Conservation (phyloP, 331 rosid genomes). For the Cydonia oblonga region DNA sequence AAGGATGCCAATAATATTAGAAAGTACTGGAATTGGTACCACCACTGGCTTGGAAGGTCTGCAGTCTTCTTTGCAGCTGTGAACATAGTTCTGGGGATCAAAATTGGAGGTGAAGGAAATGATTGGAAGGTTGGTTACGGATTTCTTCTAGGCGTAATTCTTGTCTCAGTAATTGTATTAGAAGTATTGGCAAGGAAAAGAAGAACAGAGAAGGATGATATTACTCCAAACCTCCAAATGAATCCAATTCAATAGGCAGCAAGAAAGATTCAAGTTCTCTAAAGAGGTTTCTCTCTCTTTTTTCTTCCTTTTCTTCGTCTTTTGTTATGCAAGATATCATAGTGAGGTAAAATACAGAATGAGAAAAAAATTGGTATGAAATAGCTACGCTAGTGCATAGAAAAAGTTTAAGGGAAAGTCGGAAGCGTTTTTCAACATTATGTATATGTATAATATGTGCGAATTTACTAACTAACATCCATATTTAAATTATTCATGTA, state of each 20-base stretch:
- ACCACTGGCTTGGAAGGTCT: conserved; percentile 81
- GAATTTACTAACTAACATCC: too few relatives aligned
- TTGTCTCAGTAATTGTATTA: conserved; percentile 50
- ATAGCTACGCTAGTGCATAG: neutral
- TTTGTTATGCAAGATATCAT: neutral
- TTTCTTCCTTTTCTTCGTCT: neutral
- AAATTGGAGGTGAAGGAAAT: conserved; percentile 67
- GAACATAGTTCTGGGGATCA: conserved; percentile 80
- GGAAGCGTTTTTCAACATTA: neutral
- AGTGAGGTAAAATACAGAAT: neutral
- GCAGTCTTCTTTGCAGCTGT: conserved; percentile 78
- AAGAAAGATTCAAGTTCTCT: conserved; percentile 6
- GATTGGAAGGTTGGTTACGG: conserved; percentile 85
- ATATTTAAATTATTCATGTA: too few relatives aligned
- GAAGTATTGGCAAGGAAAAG: conserved; percentile 64
- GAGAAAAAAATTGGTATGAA: neutral
- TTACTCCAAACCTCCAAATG: conserved; percentile 60
- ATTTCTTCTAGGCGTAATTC: conserved; percentile 51
- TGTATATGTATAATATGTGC: too few relatives aligned
- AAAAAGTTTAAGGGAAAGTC: neutral
- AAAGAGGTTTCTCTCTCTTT: conserved; percentile 17
- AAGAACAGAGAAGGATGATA: conserved; percentile 39
- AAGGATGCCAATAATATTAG: conserved; percentile 33
- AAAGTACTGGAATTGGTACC: conserved; percentile 82
- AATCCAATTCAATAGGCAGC: conserved; percentile 34